Evolutionary conservation across 305 asterid genomes (phyloP), one percentile per base, ranked within the genome.

Genomic region (Petunia hybrid): DNA sequence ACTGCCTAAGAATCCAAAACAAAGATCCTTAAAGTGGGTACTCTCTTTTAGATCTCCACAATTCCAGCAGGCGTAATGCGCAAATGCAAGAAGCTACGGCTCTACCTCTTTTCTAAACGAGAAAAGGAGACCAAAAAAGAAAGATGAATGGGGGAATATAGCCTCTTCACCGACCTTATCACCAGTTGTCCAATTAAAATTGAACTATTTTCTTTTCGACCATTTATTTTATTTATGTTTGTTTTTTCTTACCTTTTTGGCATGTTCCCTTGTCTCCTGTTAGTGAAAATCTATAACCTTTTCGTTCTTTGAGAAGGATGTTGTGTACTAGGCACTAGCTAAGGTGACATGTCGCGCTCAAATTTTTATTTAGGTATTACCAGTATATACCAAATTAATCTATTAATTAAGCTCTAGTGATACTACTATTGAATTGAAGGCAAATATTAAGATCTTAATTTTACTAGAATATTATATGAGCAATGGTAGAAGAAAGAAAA

Each of bases 131-230:
- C 70, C 53, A 63, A 46, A 69, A 35, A 80, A 22, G 8, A 35
- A 45, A 39, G 16, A 42, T 22, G 31, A 22, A 22, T 22, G 31
- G 31, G 60, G 56, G 79, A 66, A 46, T 67, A 65, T 67, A 4
- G 40, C 53, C 22, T 71, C 41, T 8, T 51, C 80, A 69, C 84
- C 84, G 82, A 84, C 84, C 80, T 85, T 85, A 80, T 82, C 87
- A 45, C 35, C 3, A 80, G 9, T 51, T 67, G 61, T 68, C 82
- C 74, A 68, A 69, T 82, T 70, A 55, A 3, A 66, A 2, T 40
- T 55, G 9, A 36, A 61, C 12, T 31, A 1, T 48, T 46, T 1
- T 71, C 9, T 71, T 71, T 48, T 70, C 48, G 9, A 48, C 62
- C 45, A 46, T 71, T 71, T 5, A 71, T 31, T 48, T 71, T 9